Conservation (phyloP, 2,329 filamentous ascomycete genomes). For the Bertia moriformis region DNA sequence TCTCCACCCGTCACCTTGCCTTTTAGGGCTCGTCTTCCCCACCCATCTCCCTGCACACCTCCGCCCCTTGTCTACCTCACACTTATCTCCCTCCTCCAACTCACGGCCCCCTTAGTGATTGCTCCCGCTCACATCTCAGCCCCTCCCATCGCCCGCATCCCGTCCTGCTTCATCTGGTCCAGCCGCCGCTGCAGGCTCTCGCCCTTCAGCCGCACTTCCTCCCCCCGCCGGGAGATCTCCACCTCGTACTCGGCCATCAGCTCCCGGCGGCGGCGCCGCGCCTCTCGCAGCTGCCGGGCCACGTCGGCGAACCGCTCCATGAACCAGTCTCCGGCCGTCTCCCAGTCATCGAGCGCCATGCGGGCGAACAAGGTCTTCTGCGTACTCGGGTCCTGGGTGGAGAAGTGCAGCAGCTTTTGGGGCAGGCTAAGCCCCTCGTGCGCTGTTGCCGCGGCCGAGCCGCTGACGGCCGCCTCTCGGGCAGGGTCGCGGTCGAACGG, state of each 20-base stretch:
- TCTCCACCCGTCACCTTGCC: too few species aligned
- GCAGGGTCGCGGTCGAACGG: slow-evolving; percentile 42
- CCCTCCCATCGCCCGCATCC: slow-evolving; percentile 37
- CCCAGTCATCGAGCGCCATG: slow-evolving; percentile 41
- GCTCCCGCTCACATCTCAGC: too few species aligned
- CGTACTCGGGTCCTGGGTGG: slow-evolving; percentile 25
- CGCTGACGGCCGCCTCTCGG: slow-evolving; percentile 23
- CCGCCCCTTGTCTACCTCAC: too few species aligned
- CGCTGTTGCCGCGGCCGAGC: slow-evolving; percentile 16
- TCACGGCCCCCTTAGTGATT: too few species aligned
- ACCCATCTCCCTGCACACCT: too few species aligned
- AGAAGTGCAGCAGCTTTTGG: slow-evolving; percentile 31
- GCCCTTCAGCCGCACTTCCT: slow-evolving; percentile 33
- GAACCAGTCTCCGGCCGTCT: slow-evolving; percentile 45
- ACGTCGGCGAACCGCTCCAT: slow-evolving; percentile 34
- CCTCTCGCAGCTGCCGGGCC: slow-evolving; percentile 29
- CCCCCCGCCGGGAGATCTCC: slow-evolving; percentile 38
- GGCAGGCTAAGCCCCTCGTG: slow-evolving; percentile 23
- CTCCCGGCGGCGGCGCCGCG: slow-evolving; percentile 31
- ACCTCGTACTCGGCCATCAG: slow-evolving; percentile 34
- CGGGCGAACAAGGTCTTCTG: slow-evolving; percentile 34
- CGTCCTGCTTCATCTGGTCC: slow-evolving; percentile 37
- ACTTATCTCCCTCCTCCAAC: too few species aligned
- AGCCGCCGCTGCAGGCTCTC: slow-evolving; percentile 40
- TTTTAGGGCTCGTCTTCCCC: too few species aligned